Base-by-base conservation (phyloP, 1,139 yeast species). In the Debaryomyces sp. region DNA sequence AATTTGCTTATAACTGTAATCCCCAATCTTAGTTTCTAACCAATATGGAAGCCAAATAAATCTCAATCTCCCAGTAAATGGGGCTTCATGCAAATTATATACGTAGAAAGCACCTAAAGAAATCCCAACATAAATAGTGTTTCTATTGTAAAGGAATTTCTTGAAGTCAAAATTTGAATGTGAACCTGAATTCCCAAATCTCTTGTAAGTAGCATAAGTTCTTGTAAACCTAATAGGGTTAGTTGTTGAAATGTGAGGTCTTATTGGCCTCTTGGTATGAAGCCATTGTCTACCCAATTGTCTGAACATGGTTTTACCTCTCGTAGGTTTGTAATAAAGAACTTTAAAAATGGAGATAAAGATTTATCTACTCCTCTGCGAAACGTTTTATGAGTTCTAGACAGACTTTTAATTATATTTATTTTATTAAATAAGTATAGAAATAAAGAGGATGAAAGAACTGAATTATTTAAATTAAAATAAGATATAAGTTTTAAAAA, bases 11-110 rank as follows among this genome's bases (percentile, higher is more conserved):
- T 91, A 92, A 6, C 88, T 80, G 52, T 76, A 75, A 41, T 83
- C 82, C 1, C 97, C 97, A n/a, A 89, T 70, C 53, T 64, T 72
- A 33, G 68, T 60, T 62, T 92, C 98, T 24, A 87, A 54, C 71
- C 84, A 78, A 48, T 79, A 78, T 3, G 94, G 87, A 1, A 89
- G 75, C 78, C 92, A 81, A 62, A 92, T 79, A 57, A 91, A 81
- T 52, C 98, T 73, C 30, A 68, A 70, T 46, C 99, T 74, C 24
- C 84, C 82, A 1, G 96, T 85, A 34, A 86, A 85, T 1, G 98
- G 98, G 0, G 97, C 97, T 54, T 80, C 80, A 53, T 91, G 87
- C 35, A 89, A 70, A 61, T 91, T 84, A 44, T 85, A 74, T 4
- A 83, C 60, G 55, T 87, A 85, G 55, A 89, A 75, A 1, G 80